Conservation (phyloP, 495 filamentous ascomycete species). For the Chaetomium fimeti region DNA sequence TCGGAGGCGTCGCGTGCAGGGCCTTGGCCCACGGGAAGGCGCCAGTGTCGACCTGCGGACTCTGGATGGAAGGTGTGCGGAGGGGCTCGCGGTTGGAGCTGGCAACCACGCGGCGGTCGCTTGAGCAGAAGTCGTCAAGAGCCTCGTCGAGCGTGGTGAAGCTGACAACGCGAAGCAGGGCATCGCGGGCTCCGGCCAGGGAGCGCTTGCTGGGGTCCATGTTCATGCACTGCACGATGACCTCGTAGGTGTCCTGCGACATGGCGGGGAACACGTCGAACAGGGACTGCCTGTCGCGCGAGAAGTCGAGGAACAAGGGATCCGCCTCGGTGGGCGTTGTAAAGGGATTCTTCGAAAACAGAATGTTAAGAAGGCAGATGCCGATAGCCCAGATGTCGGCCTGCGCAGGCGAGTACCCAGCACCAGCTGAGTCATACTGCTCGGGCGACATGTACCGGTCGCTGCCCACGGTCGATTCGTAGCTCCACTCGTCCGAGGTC, state of each 20-base stretch:
- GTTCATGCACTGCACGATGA: slow-evolving; percentile 81
- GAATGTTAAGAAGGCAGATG: slow-evolving; percentile 90
- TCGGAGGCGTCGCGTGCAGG: slow-evolving; percentile 71
- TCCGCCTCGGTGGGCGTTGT: slow-evolving; percentile 81
- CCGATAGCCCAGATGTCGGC: slow-evolving; percentile 97
- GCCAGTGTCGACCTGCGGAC: slow-evolving; percentile 72
- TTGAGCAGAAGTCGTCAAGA: slow-evolving; percentile 90
- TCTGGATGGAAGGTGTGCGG: slow-evolving; percentile 91
- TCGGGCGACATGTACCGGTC: slow-evolving; percentile 99
- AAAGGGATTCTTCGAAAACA: slow-evolving; percentile 95
- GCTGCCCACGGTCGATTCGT: slow-evolving; percentile 89
- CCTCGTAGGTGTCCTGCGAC: slow-evolving; percentile 95
- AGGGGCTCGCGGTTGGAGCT: slow-evolving; percentile 92
- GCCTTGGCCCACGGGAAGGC: slow-evolving; percentile 96
- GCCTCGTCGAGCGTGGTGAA: slow-evolving; percentile 87
- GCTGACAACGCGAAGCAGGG: slow-evolving; percentile 72
- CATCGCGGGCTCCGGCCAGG: slow-evolving; percentile 69
- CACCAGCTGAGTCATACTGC: slow-evolving; percentile 82
- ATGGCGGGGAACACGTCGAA: slow-evolving; percentile 99
- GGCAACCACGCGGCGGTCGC: slow-evolving; percentile 67
- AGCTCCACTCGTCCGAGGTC: slow-evolving; percentile 79
- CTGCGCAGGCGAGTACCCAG: slow-evolving; percentile 87
- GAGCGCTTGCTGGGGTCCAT: slow-evolving; percentile 89
- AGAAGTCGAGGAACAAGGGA: slow-evolving; percentile 86
- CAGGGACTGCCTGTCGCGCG: slow-evolving; percentile 84